Conservation (phyloP, 1,284 basidiomycete species). For the Anthracocystis setariae region DNA sequence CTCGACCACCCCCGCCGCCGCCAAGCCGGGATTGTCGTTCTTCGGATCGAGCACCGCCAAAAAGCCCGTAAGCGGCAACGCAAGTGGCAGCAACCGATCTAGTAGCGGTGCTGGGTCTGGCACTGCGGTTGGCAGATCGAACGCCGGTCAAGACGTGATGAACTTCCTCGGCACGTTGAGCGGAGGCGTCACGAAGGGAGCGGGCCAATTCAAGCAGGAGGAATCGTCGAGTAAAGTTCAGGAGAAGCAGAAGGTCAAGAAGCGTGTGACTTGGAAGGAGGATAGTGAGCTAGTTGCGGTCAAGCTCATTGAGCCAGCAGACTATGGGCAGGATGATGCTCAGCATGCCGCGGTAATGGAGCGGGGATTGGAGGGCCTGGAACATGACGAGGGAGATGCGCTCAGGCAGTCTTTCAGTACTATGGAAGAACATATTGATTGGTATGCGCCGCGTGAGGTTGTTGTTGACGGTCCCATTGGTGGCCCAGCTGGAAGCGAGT, state of each 20-base stretch:
- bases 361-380: conserved; percentile 18
- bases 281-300: conserved; percentile 50
- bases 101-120: conserved; percentile 1
- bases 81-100: background rate
- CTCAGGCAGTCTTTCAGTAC: conserved; percentile 46
- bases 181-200: conserved; percentile 9
- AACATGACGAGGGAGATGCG: conserved; percentile 53
- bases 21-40: conserved; percentile 25
- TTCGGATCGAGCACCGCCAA: conserved; percentile 13
- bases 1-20: conserved; percentile 9
- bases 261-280: conserved; percentile 52
- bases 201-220: background rate
- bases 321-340: conserved; percentile 44
- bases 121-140: conserved; percentile 3
- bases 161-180: conserved; percentile 42
- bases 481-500: conserved; percentile 26
- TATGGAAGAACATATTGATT: conserved; percentile 57
- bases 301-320: conserved; percentile 50
- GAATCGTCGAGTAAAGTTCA: conserved; percentile 2
- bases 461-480: background rate
- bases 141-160: conserved; percentile 27
- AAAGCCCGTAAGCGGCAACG: background rate
- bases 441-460: conserved; percentile 37
- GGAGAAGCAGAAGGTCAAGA: conserved; percentile 36
- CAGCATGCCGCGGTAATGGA: conserved; percentile 10